Conservation (phyloP, 306 rosid genomes). For the Biancaea sappan region DNA sequence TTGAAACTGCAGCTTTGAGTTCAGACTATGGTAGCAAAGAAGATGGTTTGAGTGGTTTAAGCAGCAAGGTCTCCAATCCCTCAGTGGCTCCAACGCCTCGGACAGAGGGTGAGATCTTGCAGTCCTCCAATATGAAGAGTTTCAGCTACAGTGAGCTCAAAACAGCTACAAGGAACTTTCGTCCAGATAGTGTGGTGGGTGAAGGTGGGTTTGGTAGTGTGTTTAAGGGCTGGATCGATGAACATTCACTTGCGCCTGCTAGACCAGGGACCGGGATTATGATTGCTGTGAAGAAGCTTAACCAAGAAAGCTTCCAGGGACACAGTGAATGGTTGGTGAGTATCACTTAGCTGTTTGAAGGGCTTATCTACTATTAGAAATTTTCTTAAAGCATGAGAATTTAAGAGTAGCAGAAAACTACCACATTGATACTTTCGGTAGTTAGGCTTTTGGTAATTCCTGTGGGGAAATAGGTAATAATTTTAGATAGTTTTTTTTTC, state of each 20-base stretch:
- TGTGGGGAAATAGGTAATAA: slow-evolving; percentile 15
- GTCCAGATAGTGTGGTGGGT: slow-evolving; percentile 95
- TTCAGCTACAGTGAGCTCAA: slow-evolving; percentile 73
- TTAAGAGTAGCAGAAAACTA: slow-evolving; percentile 2
- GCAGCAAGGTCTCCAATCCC: slow-evolving; percentile 55
- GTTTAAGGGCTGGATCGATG: slow-evolving; percentile 96
- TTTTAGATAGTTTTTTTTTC: slow-evolving; percentile 12
- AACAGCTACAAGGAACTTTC: slow-evolving; percentile 90
- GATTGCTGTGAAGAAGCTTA: slow-evolving; percentile 93
- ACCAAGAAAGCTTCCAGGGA: slow-evolving; percentile 95
- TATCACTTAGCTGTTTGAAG: slow-evolving; percentile 30
- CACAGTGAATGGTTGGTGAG: slow-evolving; percentile 99
- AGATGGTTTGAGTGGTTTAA: slow-evolving; percentile 42
- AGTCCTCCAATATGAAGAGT: slow-evolving; percentile 73
- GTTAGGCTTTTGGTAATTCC: slow-evolving; percentile 12
- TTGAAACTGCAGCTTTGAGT: slow-evolving; percentile 46
- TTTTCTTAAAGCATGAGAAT: slow-evolving; percentile 19
- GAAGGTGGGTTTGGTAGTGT: slow-evolving; percentile 98
- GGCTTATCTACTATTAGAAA: slow-evolving; percentile 4
- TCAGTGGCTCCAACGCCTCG: slow-evolving; percentile 77
- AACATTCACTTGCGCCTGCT: slow-evolving; percentile 66
- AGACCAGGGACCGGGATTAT: slow-evolving; percentile 87
- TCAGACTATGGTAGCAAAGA: slow-evolving; percentile 45
- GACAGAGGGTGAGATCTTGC: slow-evolving; percentile 90
- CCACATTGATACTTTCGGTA: background rate